Evolutionary conservation across 805 yeast genomes (phyloP).

Genomic region (Yamadazyma laniorum): DNA sequence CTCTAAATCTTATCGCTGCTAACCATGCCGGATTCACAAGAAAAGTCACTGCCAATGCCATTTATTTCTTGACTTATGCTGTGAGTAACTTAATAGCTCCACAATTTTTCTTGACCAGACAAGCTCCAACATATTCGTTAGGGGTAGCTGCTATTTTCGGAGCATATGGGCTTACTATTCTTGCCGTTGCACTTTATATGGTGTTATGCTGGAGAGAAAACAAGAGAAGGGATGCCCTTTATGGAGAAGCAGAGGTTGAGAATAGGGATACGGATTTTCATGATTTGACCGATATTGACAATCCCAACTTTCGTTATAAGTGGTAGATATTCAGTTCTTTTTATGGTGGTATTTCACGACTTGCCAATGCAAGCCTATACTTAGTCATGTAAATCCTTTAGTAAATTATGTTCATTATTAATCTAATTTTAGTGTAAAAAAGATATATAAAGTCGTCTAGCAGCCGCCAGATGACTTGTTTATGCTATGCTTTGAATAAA

Average conservation of each 20-base stretch:
- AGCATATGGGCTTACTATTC: conserved; percentile 9
- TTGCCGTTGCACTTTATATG: conserved; percentile 8
- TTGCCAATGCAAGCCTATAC: too few relatives aligned
- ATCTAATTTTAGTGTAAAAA: too few relatives aligned
- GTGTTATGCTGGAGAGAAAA: conserved; percentile 10
- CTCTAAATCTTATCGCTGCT: conserved; percentile 9
- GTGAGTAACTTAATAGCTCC: conserved; percentile 11
- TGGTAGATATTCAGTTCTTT: conserved; percentile 4
- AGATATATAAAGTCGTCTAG: too few relatives aligned
- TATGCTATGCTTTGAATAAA: too few relatives aligned
- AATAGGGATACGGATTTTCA: conserved; percentile 9
- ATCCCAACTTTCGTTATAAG: conserved; percentile 10
- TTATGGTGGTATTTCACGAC: too few relatives aligned
- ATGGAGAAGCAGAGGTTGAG: conserved; percentile 3
- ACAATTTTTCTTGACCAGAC: conserved; percentile 7
- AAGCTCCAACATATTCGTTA: conserved; percentile 8
- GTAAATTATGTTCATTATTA: too few relatives aligned
- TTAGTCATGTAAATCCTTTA: too few relatives aligned
- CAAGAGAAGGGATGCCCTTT: conserved; percentile 4
- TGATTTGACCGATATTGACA: conserved; percentile 10
- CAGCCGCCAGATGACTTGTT: too few relatives aligned
- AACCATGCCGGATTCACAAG: conserved; percentile 12
- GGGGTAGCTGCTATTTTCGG: conserved; percentile 10
- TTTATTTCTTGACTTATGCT: conserved; percentile 9
- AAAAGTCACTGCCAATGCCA: conserved; percentile 6